Evolutionary conservation across 345 rosid genomes (phyloP).

Genomic region (Citrus trifoliata): DNA sequence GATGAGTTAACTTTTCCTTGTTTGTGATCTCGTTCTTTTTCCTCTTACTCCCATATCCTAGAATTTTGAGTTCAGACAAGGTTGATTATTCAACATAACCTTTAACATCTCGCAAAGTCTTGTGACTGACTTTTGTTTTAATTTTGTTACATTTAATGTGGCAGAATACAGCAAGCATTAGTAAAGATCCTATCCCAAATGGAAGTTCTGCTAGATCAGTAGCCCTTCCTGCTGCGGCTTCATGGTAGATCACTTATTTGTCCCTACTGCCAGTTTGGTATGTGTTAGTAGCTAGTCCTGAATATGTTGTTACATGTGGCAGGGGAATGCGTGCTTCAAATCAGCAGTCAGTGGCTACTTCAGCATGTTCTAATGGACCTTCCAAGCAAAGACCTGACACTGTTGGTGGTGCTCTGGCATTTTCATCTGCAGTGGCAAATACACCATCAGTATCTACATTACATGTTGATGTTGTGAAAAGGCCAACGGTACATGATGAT

Average conservation of each 20-base stretch:
- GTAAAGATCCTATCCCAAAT: constrained; percentile 59
- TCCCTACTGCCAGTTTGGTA: not conserved
- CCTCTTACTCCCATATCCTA: not conserved
- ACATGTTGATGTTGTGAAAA: constrained; percentile 31
- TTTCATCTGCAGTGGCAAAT: constrained; percentile 43
- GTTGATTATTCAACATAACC: not conserved
- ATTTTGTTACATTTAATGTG: constrained; percentile 12
- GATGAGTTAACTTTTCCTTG: not conserved
- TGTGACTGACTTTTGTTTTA: not conserved
- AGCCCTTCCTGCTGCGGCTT: constrained; percentile 83
- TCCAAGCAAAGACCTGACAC: constrained; percentile 46
- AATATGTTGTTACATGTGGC: constrained; percentile 15
- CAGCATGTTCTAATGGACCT: constrained; percentile 49
- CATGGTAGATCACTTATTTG: constrained; percentile 55
- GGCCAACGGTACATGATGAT: constrained; percentile 33
- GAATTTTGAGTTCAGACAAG: not conserved
- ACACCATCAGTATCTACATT: constrained; percentile 32
- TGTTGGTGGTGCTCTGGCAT: constrained; percentile 25
- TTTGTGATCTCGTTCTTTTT: not conserved
- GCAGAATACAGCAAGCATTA: constrained; percentile 39
- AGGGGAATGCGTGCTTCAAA: constrained; percentile 66
- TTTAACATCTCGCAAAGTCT: not conserved
- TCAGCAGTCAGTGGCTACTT: constrained; percentile 35
- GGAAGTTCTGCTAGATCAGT: constrained; percentile 52
- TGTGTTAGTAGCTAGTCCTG: constrained; percentile 23